These are phyloP conservation scores for Achaetomium macrosporum DNA, from an alignment of 2,329 filamentous ascomycete species.

Conservation along the genomic window DNA sequence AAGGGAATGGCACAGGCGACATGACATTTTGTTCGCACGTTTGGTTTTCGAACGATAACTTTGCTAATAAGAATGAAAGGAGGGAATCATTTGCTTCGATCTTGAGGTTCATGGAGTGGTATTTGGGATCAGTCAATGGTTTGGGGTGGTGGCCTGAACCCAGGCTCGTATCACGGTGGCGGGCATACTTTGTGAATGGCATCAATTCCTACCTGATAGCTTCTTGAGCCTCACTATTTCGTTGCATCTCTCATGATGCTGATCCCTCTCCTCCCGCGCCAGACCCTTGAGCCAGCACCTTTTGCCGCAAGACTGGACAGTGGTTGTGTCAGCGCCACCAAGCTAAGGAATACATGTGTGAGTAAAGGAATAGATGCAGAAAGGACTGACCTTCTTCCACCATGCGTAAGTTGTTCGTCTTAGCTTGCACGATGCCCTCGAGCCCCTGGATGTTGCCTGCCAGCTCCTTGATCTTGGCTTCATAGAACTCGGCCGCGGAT, in stretches of 20 bases:
- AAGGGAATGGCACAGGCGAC: too few relatives aligned
- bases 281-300: constrained; percentile 29
- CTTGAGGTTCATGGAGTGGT: background rate
- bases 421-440: constrained; percentile 55
- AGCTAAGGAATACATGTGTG: background rate
- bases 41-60: background rate
- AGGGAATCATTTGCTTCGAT: background rate
- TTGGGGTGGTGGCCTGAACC: too few relatives aligned
- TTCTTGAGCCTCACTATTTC: background rate
- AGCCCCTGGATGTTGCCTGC: constrained; percentile 50
- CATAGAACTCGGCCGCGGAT: constrained; percentile 52
- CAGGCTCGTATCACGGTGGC: too few relatives aligned
- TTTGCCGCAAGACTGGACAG: constrained; percentile 35
- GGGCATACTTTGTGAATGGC: background rate
- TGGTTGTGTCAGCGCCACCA: background rate
- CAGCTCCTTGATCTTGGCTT: constrained; percentile 50
- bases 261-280: constrained; percentile 10
- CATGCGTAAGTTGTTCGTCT: constrained; percentile 76
- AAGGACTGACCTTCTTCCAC: constrained; percentile 73
- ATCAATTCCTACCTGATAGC: background rate
- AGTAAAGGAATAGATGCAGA: background rate
- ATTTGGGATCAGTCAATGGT: background rate
- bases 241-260: constrained; percentile 17
- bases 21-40: background rate
- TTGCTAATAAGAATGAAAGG: background rate